Conservation (phyloP, 306 rosid genomes). For the Prunus padus region DNA sequence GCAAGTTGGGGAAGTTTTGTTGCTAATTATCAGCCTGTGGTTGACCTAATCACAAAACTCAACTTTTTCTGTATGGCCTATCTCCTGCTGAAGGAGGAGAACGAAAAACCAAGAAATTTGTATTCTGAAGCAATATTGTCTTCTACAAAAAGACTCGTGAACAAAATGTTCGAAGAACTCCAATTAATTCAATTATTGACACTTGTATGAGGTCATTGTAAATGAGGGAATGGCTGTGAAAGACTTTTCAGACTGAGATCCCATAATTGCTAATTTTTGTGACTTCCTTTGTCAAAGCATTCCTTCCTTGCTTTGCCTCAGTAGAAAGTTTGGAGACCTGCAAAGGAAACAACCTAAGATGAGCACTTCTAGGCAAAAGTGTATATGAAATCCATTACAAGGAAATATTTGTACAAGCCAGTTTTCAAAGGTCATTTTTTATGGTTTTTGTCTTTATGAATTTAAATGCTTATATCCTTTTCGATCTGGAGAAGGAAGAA, state of each 20-base stretch:
- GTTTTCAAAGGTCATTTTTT: not conserved
- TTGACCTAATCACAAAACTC: not conserved
- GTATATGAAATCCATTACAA: not conserved
- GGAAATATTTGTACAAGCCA: not conserved
- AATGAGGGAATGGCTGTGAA: slow-evolving; percentile 4
- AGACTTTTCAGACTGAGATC: slow-evolving; percentile 64
- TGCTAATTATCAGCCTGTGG: not conserved
- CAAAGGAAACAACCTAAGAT: slow-evolving; percentile 29
- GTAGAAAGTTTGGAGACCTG: slow-evolving; percentile 76
- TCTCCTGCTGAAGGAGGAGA: not conserved
- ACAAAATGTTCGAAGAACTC: not conserved
- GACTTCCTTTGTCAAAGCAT: slow-evolving; percentile 62
- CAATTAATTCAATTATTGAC: slow-evolving; percentile 7
- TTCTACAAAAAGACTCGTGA: not conserved
- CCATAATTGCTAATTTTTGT: slow-evolving; percentile 83
- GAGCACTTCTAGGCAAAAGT: slow-evolving; percentile 16
- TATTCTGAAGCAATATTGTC: not conserved
- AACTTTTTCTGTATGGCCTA: not conserved
- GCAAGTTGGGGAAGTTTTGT: not conserved
- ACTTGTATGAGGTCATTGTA: not conserved
- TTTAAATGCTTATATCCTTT: not conserved
- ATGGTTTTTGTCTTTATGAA: not conserved
- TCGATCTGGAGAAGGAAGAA: not conserved
- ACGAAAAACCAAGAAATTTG: not conserved
- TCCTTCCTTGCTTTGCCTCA: slow-evolving; percentile 73